A percentile compares a stretch with the other conserved stretches of the same genome.
Conservation (phyloP, 2,329 filamentous ascomycete genomes). For the Colletotrichum chlorophyti region DNA sequence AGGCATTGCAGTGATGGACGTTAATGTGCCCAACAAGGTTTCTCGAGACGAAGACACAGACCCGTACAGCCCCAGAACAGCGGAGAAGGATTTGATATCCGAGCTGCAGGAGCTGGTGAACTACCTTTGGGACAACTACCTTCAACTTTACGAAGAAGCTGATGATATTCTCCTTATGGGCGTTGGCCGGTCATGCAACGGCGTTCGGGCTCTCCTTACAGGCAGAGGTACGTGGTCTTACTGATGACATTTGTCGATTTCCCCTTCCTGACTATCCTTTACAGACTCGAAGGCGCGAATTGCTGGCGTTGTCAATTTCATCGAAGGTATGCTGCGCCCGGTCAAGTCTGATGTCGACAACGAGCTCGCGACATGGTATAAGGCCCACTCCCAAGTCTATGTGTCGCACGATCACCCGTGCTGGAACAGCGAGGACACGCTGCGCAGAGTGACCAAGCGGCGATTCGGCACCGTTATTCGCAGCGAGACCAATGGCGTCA, state of each 20-base stretch:
- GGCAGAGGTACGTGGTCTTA: conserved; percentile 67
- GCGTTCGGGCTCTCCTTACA: conserved; percentile 81
- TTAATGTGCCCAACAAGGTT: conserved; percentile 85
- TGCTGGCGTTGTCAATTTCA: conserved; percentile 79
- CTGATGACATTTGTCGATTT: not conserved
- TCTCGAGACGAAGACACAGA: conserved; percentile 65
- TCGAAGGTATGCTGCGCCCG: conserved; percentile 77
- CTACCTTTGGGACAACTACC: conserved; percentile 97
- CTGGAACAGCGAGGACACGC: conserved; percentile 71
- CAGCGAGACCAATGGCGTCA: conserved; percentile 56
- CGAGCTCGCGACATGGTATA: conserved; percentile 83
- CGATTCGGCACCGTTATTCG: conserved; percentile 65
- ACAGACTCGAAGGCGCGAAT: conserved; percentile 71
- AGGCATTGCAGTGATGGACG: conserved; percentile 84
- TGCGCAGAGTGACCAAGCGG: conserved; percentile 64
- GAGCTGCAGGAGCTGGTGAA: conserved; percentile 76
- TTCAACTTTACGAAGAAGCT: conserved; percentile 76
- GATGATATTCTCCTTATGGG: conserved; percentile 86
- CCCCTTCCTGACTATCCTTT: not conserved
- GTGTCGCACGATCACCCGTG: conserved; percentile 78
- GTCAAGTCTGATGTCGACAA: conserved; percentile 80
- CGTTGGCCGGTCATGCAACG: conserved; percentile 86
- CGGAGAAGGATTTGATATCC: conserved; percentile 58
- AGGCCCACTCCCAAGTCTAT: conserved; percentile 79
- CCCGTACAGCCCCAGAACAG: conserved; percentile 50